Evolutionary conservation across 164 flowering plant species (phyloP).

Genomic region (Chimonanthus salicifolius): DNA sequence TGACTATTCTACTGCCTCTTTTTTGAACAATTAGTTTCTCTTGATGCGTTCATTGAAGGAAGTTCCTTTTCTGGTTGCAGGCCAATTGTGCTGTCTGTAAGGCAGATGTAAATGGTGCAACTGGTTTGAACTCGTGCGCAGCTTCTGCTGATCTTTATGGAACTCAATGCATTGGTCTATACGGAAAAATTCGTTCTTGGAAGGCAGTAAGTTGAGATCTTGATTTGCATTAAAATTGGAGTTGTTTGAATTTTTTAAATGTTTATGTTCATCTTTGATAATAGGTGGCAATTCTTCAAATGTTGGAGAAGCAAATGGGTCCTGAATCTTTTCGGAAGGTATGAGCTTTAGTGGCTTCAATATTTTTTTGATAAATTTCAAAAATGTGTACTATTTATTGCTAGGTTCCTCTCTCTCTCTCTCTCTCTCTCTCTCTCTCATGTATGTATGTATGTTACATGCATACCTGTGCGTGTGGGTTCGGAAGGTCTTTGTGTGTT

Average conservation of each 20-base stretch:
- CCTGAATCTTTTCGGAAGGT: slow-evolving; percentile 90
- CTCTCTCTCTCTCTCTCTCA: too few species aligned
- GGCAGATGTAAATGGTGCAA: slow-evolving; percentile 81
- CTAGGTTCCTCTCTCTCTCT: background rate
- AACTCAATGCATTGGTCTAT: slow-evolving; percentile 74
- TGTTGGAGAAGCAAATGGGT: slow-evolving; percentile 99
- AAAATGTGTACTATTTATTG: background rate
- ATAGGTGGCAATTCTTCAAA: slow-evolving; percentile 92
- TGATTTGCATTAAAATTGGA: background rate
- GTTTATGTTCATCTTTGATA: slow-evolving; percentile 1
- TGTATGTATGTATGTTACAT: too few species aligned
- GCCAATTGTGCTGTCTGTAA: slow-evolving; percentile 89
- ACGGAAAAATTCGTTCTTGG: slow-evolving; percentile 91
- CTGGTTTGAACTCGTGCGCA: slow-evolving; percentile 63
- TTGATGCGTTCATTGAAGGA: too few species aligned
- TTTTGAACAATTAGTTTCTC: too few species aligned
- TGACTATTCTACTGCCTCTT: too few species aligned
- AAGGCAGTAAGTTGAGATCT: slow-evolving; percentile 68
- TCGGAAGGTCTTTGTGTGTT: too few species aligned
- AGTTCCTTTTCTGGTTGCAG: slow-evolving; percentile 29
- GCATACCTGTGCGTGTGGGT: too few species aligned
- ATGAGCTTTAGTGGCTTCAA: slow-evolving; percentile 12
- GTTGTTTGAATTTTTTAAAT: background rate
- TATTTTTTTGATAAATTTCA: background rate
- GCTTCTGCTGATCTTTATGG: slow-evolving; percentile 77